Evolutionary conservation across 371 early-diverging fungal species (phyloP), one percentile per base, ranked within the genome.

Genomic region (Zancudomyces culisetae): DNA sequence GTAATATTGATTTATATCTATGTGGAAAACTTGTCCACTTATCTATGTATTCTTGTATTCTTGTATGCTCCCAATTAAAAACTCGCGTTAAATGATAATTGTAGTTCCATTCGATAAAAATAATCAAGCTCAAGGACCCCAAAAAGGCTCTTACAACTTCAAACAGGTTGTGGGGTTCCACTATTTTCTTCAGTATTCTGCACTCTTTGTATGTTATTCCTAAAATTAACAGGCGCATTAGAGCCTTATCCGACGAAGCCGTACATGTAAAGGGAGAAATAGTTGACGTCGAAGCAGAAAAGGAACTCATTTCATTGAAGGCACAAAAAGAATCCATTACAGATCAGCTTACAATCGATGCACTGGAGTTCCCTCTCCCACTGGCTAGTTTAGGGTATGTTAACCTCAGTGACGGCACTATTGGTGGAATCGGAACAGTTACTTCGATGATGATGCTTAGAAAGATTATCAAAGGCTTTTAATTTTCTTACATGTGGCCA

Each of bases 361-460:
- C 55, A 23, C 56, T 72, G 27, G 72, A 72, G 27, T 55, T 74
- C n/a, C 18, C 63, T 12, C 68, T 72, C 22, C 72, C 72, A n/a
- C 35, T 52, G 15, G 52, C 49, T 41, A 55, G 54, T 13, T 61
- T 74, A 22, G 71, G 58, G 18, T 43, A 59, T 28, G 15, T 71
- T 21, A 35, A 26, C 6, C 29, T 72, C 40, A 56, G 58, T 30
- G 61, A 68, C 52, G 72, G 72, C 27, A 23, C 69, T 24, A 66
- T 72, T 10, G 72, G 68, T 15, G 54, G 69, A 45, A 62, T 66
- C 0, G 72, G 72, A 21, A 55, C 64, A 10, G 42, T 61, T 18
- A 68, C 69, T 2, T 66, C 69, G 45, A 46, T 65, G 42, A 57
- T 68, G 58, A 64, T 68, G 27, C 22, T 26, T 10, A 45, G 19